phyloP scores from a whole-genome alignment of 2,329 filamentous ascomycete genomes.

The Diatrype stigma region DNA sequence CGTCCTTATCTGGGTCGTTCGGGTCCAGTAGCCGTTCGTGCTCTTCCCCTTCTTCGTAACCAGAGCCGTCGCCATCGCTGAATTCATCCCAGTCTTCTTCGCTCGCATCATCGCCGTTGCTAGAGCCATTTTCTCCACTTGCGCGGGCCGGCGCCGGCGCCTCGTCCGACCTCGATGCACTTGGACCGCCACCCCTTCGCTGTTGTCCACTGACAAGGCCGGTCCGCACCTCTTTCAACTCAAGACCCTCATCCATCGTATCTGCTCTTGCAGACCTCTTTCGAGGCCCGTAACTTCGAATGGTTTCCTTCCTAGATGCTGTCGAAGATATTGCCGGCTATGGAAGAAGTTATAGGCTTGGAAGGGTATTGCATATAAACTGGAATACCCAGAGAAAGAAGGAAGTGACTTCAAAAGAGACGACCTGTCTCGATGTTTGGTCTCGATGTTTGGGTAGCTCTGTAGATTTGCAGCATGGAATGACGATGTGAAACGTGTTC shows the following conservation, averaged over 20 bases:
- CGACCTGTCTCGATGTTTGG: too few species aligned
- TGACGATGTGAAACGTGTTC: not conserved
- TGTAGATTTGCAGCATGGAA: not conserved
- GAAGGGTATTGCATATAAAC: too few species aligned
- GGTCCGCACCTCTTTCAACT: not conserved
- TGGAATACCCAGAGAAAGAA: too few species aligned
- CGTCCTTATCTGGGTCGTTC: slow-evolving; percentile 42
- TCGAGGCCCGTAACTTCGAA: not conserved
- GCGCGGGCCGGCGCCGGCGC: slow-evolving; percentile 1
- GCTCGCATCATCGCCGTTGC: slow-evolving; percentile 28
- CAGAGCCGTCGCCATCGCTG: slow-evolving; percentile 29
- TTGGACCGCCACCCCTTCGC: slow-evolving; percentile 14
- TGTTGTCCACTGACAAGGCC: slow-evolving; percentile 23
- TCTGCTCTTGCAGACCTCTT: not conserved
- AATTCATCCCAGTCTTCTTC: slow-evolving; percentile 36
- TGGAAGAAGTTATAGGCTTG: not conserved
- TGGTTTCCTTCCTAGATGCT: not conserved
- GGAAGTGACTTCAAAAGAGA: too few species aligned
- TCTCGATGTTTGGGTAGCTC: not conserved
- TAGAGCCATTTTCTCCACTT: not conserved
- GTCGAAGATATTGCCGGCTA: not conserved
- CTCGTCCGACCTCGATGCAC: slow-evolving; percentile 7
- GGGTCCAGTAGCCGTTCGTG: slow-evolving; percentile 55
- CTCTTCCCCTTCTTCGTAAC: slow-evolving; percentile 45
- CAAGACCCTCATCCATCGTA: not conserved